Evolutionary conservation across 176 grass and related monocot species (phyloP).

Genomic region (Panicum miliaceum): DNA sequence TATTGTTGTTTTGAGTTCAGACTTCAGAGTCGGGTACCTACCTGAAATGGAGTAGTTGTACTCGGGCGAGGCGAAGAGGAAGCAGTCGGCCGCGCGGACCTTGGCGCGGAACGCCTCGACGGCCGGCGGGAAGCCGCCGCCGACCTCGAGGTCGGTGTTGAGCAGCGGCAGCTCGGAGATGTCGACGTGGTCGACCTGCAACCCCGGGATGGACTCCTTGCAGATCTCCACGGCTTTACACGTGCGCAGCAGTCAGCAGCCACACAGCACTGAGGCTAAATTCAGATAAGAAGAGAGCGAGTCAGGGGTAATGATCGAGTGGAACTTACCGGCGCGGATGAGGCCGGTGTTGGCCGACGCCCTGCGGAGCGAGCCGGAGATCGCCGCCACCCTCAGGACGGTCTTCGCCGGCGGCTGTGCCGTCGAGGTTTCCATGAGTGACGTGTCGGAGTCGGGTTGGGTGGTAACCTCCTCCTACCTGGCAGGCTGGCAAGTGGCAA

Average conservation of each 20-base stretch:
- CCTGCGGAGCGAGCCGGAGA: constrained; percentile 69
- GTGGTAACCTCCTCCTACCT: background rate
- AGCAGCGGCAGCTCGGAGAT: constrained; percentile 75
- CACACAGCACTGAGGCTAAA: background rate
- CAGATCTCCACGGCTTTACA: constrained; percentile 64
- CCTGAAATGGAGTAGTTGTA: constrained; percentile 94
- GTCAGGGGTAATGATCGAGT: background rate
- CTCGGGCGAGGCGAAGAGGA: constrained; percentile 86
- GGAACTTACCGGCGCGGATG: constrained; percentile 62
- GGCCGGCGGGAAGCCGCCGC: constrained; percentile 56
- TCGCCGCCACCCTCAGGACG: constrained; percentile 46
- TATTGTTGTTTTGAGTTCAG: background rate
- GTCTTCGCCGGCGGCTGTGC: background rate
- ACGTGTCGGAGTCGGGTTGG: background rate
- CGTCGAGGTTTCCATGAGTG: constrained; percentile 5
- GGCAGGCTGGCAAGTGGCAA: no score
- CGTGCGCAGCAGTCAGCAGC: background rate
- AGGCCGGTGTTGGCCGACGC: constrained; percentile 65
- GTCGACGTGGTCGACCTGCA: constrained; percentile 67
- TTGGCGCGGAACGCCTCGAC: constrained; percentile 71
- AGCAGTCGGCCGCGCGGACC: constrained; percentile 63
- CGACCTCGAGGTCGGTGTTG: constrained; percentile 85
- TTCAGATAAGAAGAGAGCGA: background rate
- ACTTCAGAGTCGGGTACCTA: constrained; percentile 43
- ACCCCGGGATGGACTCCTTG: constrained; percentile 62